Percentiles rank a stretch among this genome's conserved stretches.
Evolutionary conservation across 768 basidiomycete species (phyloP).

Genomic region (Nidula microcarpa): DNA sequence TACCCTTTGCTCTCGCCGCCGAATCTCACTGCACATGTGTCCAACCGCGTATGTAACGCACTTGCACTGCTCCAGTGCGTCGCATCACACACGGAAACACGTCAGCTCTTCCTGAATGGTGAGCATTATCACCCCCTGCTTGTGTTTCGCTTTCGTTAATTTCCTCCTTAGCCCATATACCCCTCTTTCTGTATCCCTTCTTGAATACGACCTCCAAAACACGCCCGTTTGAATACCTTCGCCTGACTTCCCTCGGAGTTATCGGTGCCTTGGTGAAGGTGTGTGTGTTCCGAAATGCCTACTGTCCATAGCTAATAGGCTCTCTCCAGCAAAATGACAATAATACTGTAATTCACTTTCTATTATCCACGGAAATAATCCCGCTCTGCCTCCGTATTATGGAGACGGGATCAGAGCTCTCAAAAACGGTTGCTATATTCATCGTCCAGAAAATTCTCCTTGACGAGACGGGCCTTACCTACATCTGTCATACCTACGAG

Average conservation of each 20-base stretch:
- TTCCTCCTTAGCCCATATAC: constrained; percentile 76
- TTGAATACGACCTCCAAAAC: constrained; percentile 99
- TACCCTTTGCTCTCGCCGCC: constrained; percentile 96
- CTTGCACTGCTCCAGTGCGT: constrained; percentile 97
- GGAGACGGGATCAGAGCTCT: constrained; percentile 98
- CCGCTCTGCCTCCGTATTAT: constrained; percentile 98
- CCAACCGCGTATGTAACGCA: constrained; percentile 98
- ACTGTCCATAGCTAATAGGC: background rate
- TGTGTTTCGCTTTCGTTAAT: background rate
- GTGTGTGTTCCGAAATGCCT: constrained; percentile 10
- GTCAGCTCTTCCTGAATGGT: constrained; percentile 95
- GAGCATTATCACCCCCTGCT: constrained; percentile 12
- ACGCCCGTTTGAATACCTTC: constrained; percentile 98
- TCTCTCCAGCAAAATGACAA: constrained; percentile 92
- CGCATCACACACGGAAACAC: constrained; percentile 94
- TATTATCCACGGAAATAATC: constrained; percentile 98
- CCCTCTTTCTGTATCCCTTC: constrained; percentile 97
- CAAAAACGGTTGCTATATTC: constrained; percentile 99
- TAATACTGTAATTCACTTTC: constrained; percentile 97
- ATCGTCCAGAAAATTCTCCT: constrained; percentile 98
- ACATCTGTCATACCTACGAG: constrained; percentile 99
- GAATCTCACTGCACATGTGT: constrained; percentile 94
- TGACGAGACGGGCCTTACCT: constrained; percentile 96
- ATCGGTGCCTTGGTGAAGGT: constrained; percentile 99
- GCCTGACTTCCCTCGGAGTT: constrained; percentile 98